Percentiles rank a stretch among this genome's conserved stretches.
Evolutionary conservation across 2,329 filamentous ascomycete species (phyloP).

Genomic region (Penicillium corylophilum): DNA sequence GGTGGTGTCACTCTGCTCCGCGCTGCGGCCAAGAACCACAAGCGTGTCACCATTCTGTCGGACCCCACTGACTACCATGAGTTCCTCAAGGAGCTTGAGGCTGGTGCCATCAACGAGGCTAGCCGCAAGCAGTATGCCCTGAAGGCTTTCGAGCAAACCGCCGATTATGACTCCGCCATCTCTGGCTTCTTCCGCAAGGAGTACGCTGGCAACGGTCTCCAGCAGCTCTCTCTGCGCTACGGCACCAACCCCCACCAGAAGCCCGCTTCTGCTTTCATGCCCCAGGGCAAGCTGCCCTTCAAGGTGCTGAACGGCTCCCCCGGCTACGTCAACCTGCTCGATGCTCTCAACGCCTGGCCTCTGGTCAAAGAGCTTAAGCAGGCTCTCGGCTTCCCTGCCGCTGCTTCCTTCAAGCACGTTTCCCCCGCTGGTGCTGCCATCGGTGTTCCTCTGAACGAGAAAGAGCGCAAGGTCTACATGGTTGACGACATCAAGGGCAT

Average conservation of each 20-base stretch:
- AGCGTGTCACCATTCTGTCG: constrained; percentile 90
- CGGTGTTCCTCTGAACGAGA: constrained; percentile 77
- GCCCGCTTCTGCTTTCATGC: constrained; percentile 81
- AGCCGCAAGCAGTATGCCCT: constrained; percentile 88
- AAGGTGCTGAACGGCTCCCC: constrained; percentile 87
- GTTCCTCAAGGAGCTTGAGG: constrained; percentile 85
- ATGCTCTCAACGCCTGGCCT: constrained; percentile 95
- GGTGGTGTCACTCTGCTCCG: constrained; percentile 95
- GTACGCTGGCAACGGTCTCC: constrained; percentile 80
- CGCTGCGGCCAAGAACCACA: constrained; percentile 96
- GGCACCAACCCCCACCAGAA: constrained; percentile 98
- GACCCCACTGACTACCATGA: constrained; percentile 91
- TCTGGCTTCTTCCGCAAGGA: constrained; percentile 97
- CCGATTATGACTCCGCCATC: constrained; percentile 93
- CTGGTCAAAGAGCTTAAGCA: constrained; percentile 94
- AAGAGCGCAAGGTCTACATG: constrained; percentile 97
- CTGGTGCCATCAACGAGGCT: constrained; percentile 79
- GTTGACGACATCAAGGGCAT: constrained; percentile 92
- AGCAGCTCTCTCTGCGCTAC: constrained; percentile 85
- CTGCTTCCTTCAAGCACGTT: constrained; percentile 98
- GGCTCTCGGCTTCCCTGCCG: constrained; percentile 82
- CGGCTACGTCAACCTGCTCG: constrained; percentile 95
- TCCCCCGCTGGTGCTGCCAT: constrained; percentile 95
- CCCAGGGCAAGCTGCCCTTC: constrained; percentile 78
- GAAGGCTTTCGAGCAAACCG: constrained; percentile 98